Percentiles rank a stretch among this genome's conserved stretches.
phyloP scores from a whole-genome alignment of 23 red algal genomes.

The Pyropia haitanensis region DNA sequence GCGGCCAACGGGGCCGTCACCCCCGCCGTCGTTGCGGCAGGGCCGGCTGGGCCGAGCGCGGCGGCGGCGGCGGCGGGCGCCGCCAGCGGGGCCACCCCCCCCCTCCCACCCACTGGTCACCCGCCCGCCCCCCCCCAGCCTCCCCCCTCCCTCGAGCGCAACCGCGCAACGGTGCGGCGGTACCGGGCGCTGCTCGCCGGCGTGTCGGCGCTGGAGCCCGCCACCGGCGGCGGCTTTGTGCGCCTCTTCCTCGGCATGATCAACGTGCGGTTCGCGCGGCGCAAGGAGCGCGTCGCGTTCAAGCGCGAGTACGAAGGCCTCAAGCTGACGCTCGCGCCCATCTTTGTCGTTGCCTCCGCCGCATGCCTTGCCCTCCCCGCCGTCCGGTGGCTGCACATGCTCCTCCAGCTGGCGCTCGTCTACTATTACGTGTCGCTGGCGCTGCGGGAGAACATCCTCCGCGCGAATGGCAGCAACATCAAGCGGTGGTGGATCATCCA shows the following conservation, averaged over 20 bases:
- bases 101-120: slow-evolving; percentile 2
- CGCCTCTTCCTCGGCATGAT: slow-evolving; percentile 77
- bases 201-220: slow-evolving; percentile 41
- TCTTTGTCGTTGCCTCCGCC: slow-evolving; percentile 35
- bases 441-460: slow-evolving; percentile 86
- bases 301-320: slow-evolving; percentile 91
- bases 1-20: too few species aligned
- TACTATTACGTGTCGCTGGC: slow-evolving; percentile 92
- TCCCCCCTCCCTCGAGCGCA: background rate
- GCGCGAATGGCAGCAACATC: slow-evolving; percentile 87
- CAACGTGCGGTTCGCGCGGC: slow-evolving; percentile 83
- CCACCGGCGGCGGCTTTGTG: slow-evolving; percentile 84
- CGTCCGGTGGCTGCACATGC: slow-evolving; percentile 84
- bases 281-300: slow-evolving; percentile 56
- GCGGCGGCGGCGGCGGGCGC: background rate
- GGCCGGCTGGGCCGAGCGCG: background rate
- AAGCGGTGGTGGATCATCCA: slow-evolving; percentile 92
- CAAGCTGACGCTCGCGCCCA: slow-evolving; percentile 72
- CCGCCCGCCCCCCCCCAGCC: background rate
- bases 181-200: slow-evolving; percentile 1
- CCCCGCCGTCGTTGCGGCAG: too few species aligned
- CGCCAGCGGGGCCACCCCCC: background rate
- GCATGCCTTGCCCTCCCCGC: slow-evolving; percentile 59
- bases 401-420: slow-evolving; percentile 78
- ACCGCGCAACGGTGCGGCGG: slow-evolving; percentile 7